Evolutionary conservation across 139 green algal species (phyloP), one percentile per base, ranked within the genome.

Genomic region (Parachlorella kessleri): DNA sequence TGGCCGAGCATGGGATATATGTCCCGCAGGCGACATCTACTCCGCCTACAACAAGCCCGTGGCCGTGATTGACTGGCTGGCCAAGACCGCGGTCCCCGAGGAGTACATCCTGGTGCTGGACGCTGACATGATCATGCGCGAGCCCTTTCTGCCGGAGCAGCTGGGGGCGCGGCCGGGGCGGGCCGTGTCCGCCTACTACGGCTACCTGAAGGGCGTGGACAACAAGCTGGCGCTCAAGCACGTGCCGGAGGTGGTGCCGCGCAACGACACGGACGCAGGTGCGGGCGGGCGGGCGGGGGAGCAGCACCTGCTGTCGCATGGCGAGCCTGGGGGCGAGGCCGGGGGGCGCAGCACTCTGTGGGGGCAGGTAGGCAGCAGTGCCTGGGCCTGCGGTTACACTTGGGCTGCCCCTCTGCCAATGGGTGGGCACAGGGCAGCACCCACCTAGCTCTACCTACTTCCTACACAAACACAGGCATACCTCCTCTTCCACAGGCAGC

Each of bases 21-120:
- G 48, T 59, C 14, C 21, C 21, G 21, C 48, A 59, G 59, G 76
- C 33, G 75, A 82, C 67, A 26, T 74, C 6, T 82, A 76, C 37
- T 66, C 68, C n/a, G 75, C 75, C 28, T 80, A 83, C 64, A 86
- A 88, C 64, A 95, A 95, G 76, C 92, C 92, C n/a, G 87, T 91
- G 59, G 91, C 4, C 24, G 89, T 97, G 2, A 89, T 95, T 1
- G 88, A 95, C 79, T 97, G 89, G 88, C 68, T 89, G 59, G 55
- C 82, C 53, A 40, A 79, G 24, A 80, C 39, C 21, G 53, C 89
- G 0, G 66, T 85, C 21, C 66, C 68, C 66, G 87, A 91, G 76
- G 84, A 90, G 7, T 91, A 78, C 73, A 81, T 91, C n/a, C 65
- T 91, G 39, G 82, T 91, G 42, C 75, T 91, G 30, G 87, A 91